Evolutionary conservation across 139 green algal species (phyloP), one percentile per base, ranked within the genome.

Genomic region (Yamagishiella unicocca): DNA sequence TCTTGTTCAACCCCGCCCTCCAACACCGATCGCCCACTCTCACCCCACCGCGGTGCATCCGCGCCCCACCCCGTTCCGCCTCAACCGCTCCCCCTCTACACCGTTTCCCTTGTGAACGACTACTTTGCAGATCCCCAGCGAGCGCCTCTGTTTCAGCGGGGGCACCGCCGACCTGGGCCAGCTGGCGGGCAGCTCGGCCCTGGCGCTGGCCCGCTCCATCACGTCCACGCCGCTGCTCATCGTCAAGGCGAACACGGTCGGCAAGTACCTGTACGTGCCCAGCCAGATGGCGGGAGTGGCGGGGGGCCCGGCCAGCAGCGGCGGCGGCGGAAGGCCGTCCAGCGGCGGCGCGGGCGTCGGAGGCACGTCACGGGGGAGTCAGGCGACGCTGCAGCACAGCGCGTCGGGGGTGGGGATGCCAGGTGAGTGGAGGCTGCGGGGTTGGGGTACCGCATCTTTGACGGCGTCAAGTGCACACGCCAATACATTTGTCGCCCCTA

Each of bases 231-330:
- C 88, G 12, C 70, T 91, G 40, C 88, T 91, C 12, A 50, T 91
- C 17, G 82, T 91, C 50, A 91, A 91, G 64, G 72, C 55, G 82
- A 91, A 91, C 88, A 88, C 88, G 9, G 29, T 70, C 2, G 88
- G 88, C 29, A 75, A 62, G 61, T 85, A 76, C 61, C 79, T 85
- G 19, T 33, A 31, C 40, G 24, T 85, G 0, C 79, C 79, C 79
- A 80, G 31, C 29, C 21, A 42, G 43, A 33, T 10, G 40, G 70
- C 25, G 17, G 40, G 4, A 54, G 17, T 71, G 25, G 12, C 62
- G 62, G 62, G 62, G 6, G 62, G 62, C 29, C 62, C 62, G n/a
- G 62, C 62, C n/a, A 66, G 62, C 62, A 42, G 5, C 62, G 62
- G 62, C 8, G 62, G 62, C 62, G 62, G 29, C n/a, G 62, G 62